phyloP scores from a whole-genome alignment of 768 basidiomycete genomes.

The Cystoderma amianthinum region DNA sequence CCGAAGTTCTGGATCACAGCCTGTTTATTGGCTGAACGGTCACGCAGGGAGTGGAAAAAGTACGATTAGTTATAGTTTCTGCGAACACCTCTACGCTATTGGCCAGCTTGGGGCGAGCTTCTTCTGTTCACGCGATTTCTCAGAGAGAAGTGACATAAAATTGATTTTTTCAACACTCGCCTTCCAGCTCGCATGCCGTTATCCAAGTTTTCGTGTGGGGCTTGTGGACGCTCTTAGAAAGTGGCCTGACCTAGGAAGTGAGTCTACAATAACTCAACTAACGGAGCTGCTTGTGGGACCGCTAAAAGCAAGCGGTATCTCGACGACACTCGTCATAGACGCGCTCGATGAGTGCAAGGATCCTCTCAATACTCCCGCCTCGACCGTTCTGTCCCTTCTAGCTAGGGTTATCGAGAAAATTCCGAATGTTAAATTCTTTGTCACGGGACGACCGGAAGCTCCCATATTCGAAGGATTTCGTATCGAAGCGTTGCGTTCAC shows the following conservation, averaged over 20 bases:
- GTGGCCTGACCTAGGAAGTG: too few species aligned
- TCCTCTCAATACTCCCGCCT: slow-evolving; percentile 9
- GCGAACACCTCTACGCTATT: slow-evolving; percentile 2
- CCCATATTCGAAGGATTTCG: slow-evolving; percentile 2
- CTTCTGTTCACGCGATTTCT: slow-evolving; percentile 18
- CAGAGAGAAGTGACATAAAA: slow-evolving; percentile 13
- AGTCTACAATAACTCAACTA: too few species aligned
- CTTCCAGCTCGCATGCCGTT: slow-evolving; percentile 14
- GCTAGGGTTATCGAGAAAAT: neutral
- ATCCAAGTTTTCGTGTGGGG: too few species aligned
- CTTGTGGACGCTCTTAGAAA: too few species aligned
- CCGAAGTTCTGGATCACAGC: neutral
- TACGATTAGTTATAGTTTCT: slow-evolving; percentile 12
- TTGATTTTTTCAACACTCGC: slow-evolving; percentile 17
- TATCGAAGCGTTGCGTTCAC: neutral
- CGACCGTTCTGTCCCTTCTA: slow-evolving; percentile 5
- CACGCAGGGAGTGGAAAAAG: slow-evolving; percentile 13
- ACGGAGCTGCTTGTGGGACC: too few species aligned
- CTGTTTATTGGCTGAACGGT: slow-evolving; percentile 14
- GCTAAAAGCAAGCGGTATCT: too few species aligned
- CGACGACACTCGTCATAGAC: slow-evolving; percentile 17
- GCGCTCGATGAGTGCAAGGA: slow-evolving; percentile 11
- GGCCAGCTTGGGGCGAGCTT: slow-evolving; percentile 14
- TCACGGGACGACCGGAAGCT: slow-evolving; percentile 4
- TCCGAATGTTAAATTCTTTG: slow-evolving; percentile 7